Evolutionary conservation across 1,284 basidiomycete genomes (phyloP), one percentile per base, ranked within the genome.

Genomic region (Ceratobasidium sp.): DNA sequence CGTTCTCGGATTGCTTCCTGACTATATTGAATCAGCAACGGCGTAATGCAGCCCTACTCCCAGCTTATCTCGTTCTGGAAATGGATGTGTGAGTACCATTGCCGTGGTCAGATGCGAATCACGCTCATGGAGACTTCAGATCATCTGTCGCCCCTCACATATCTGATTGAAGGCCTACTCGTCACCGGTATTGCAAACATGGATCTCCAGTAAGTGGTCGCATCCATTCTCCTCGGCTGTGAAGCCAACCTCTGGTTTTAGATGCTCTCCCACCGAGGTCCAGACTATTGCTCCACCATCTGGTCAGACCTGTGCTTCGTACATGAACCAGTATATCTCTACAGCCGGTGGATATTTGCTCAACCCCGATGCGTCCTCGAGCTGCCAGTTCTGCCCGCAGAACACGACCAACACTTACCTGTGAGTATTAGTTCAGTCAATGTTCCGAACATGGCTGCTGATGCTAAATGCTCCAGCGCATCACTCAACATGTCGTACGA

Each of bases 321-420:
- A 88, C 86, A 92, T 89, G 0, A 79, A 82, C 42, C 82, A 84
- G 45, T 94, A 92, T 75, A 86, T 89, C 10, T 73, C 74, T 1
- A 79, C 78, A 2, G 84, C 85, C 73, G 88, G 88, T 2, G 95
- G 93, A 0, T 97, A 97, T 79, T 78, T 97, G 45, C 82, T 90
- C 72, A 91, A 96, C 77, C 84, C 85, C 0, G 79, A 82, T 60
- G 90, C 83, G 8, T 89, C 86, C 0, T 62, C 76, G 1, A 75
- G 74, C 3, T 94, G 93, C 77, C 82, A 83, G 15, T 94, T 93
- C 76, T 94, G 62, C 38, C 49, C 62, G 2, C 62, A 54, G 35
- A 54, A 40, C 38, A 38, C 91, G 75, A 85, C 87, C 74, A 92
- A 86, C 77, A 69, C 67, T 13, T 58, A 49, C n/a, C 15, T 58